Percentiles rank a stretch among this genome's conserved stretches.
Conservation (phyloP, 371 early-diverging fungal genomes). For the Mucor piriformis region DNA sequence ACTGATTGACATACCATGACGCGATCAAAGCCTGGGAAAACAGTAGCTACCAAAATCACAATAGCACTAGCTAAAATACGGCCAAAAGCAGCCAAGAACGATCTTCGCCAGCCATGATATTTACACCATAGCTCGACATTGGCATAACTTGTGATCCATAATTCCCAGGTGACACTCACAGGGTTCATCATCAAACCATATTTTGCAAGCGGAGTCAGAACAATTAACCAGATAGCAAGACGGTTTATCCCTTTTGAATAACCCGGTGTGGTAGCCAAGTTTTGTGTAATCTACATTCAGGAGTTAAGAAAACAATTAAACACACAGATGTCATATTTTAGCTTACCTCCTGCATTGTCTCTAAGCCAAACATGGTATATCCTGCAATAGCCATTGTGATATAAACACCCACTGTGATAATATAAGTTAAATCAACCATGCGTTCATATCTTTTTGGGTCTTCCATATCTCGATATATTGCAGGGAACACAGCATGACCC, state of each 20-base stretch:
- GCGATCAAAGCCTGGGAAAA: constrained; percentile 61
- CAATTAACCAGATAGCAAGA: constrained; percentile 63
- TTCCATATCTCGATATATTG: constrained; percentile 53
- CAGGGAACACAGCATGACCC: constrained; percentile 53
- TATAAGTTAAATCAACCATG: constrained; percentile 51
- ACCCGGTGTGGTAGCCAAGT: constrained; percentile 61
- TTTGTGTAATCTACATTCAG: constrained; percentile 65
- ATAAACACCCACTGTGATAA: constrained; percentile 32
- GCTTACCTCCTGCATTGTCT: constrained; percentile 60
- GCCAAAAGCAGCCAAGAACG: constrained; percentile 22
- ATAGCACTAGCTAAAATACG: constrained; percentile 31
- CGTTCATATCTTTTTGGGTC: constrained; percentile 37
- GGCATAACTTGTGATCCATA: constrained; percentile 30
- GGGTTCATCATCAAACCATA: constrained; percentile 68
- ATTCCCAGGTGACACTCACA: constrained; percentile 58
- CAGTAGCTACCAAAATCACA: constrained; percentile 51
- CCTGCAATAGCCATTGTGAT: constrained; percentile 50
- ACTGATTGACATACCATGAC: constrained; percentile 41
- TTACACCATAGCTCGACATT: constrained; percentile 24
- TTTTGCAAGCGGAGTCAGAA: constrained; percentile 73
- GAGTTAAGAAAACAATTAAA: background rate
- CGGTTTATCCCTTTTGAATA: constrained; percentile 60
- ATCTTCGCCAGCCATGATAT: constrained; percentile 29
- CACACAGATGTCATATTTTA: too few relatives aligned
- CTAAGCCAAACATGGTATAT: constrained; percentile 76